A percentile compares a stretch with the other conserved stretches of the same genome.
Evolutionary conservation across 257 asterid genomes (phyloP).

Genomic region (Fraxinus pennsylvanica): DNA sequence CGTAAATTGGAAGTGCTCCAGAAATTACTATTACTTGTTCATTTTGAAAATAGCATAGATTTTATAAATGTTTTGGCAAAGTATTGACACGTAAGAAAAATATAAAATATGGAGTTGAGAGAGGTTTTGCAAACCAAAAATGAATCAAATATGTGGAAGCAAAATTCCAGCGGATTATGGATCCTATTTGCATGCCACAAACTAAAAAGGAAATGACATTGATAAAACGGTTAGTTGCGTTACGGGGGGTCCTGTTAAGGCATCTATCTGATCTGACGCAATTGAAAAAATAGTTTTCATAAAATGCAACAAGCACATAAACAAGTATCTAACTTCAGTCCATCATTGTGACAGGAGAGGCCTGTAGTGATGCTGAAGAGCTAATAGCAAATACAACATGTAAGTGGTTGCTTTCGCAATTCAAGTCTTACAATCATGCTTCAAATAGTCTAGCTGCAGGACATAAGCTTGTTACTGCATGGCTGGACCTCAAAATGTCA

Average conservation of each 20-base stretch:
- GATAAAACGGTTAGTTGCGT: too few relatives aligned
- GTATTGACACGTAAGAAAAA: background rate
- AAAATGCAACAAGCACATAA: background rate
- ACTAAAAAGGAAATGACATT: background rate
- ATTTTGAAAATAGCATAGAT: background rate
- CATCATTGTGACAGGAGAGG: background rate
- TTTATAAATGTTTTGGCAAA: background rate
- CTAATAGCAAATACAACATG: background rate
- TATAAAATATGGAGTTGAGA: background rate
- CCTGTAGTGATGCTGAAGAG: background rate
- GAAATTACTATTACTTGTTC: background rate
- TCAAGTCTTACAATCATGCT: background rate
- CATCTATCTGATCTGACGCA: too few relatives aligned
- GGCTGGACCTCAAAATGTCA: background rate
- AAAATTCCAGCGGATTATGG: background rate
- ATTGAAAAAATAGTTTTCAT: background rate
- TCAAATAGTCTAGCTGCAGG: background rate
- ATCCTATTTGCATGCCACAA: background rate
- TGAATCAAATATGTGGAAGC: background rate
- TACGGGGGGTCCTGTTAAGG: too few relatives aligned
- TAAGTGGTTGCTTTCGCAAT: background rate
- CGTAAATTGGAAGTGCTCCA: background rate
- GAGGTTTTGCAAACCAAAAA: background rate
- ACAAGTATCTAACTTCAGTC: background rate
- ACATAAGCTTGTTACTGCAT: background rate